These are phyloP conservation scores for Cetraspora pellucida DNA, from an alignment of 192 early-diverging fungal species.

Conservation along the genomic window DNA sequence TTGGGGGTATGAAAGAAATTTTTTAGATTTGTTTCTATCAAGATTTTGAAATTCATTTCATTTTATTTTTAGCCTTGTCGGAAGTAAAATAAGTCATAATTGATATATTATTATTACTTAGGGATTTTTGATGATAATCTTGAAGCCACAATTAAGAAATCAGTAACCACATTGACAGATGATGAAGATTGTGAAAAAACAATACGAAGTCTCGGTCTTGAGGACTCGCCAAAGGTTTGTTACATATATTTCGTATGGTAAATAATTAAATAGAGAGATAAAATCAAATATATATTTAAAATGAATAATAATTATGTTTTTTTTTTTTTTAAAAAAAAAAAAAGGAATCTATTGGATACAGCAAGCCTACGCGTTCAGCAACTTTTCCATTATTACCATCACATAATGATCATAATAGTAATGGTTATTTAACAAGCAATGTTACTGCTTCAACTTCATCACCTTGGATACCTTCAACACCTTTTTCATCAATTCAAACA, in stretches of 20 bases:
- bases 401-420: slow-evolving; percentile 32
- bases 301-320: slow-evolving; percentile 14
- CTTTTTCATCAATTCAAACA: slow-evolving; percentile 11
- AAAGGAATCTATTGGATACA: slow-evolving; percentile 37
- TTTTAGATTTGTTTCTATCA: neutral
- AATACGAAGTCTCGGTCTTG: slow-evolving; percentile 18
- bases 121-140: slow-evolving; percentile 21
- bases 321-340: slow-evolving; percentile 3
- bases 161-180: slow-evolving; percentile 18
- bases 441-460: slow-evolving; percentile 12
- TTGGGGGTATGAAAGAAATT: slow-evolving; percentile 2
- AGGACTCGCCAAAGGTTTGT: slow-evolving; percentile 35
- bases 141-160: slow-evolving; percentile 22
- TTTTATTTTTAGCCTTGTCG: too few relatives aligned
- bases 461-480: slow-evolving; percentile 25
- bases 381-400: neutral
- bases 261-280: neutral
- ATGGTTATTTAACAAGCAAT: slow-evolving; percentile 6
- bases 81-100: too few relatives aligned
- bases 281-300: neutral
- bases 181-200: slow-evolving; percentile 35
- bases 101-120: neutral
- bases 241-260: slow-evolving; percentile 2
- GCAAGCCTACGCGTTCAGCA: slow-evolving; percentile 20
- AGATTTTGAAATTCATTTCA: too few relatives aligned